Conservation (phyloP, 345 rosid species). For the Linum usitatissimum region DNA sequence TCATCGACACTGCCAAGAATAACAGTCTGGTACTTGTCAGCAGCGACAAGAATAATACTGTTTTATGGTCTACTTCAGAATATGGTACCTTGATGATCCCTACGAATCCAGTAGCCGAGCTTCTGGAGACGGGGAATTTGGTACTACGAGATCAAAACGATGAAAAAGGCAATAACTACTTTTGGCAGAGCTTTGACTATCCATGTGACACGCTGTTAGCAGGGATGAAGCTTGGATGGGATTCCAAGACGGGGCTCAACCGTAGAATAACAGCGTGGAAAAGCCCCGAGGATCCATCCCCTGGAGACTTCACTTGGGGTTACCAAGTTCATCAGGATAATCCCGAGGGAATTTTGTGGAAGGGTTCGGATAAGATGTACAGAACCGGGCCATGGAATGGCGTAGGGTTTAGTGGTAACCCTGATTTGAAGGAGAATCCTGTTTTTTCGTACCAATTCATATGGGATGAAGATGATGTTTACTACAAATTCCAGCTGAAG, state of each 20-base stretch:
- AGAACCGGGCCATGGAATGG: constrained; percentile 15
- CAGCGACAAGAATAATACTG: background rate
- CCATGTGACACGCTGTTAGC: background rate
- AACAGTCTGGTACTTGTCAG: background rate
- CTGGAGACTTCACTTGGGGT: background rate
- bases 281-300: background rate
- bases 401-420: background rate
- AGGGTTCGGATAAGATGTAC: background rate
- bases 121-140: background rate
- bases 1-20: background rate
- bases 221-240: background rate
- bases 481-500: background rate
- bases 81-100: background rate
- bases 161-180: background rate
- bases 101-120: background rate
- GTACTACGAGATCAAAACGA: background rate
- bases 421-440: background rate
- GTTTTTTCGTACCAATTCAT: background rate
- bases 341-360: background rate
- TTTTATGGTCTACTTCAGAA: background rate
- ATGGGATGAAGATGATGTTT: background rate
- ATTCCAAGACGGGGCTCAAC: background rate
- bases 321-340: background rate
- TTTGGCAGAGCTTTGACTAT: constrained; percentile 1
- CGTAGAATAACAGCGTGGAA: background rate